These are phyloP conservation scores for Mycena amicta DNA, from an alignment of 768 basidiomycete species.

Conservation along the genomic window DNA sequence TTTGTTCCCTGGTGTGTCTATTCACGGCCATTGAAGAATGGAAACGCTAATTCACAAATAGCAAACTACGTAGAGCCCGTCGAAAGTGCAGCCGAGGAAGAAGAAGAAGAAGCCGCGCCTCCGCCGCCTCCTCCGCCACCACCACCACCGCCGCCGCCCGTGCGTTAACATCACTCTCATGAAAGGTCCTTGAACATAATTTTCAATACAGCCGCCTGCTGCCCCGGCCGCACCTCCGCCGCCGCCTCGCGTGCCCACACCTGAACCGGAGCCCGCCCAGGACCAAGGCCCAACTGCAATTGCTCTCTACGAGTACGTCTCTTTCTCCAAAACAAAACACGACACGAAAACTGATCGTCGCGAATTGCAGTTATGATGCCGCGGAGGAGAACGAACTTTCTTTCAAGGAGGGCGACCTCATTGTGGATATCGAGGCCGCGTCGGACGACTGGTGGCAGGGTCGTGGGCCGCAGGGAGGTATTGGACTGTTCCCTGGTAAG, in stretches of 20 bases:
- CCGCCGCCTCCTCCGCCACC: constrained; percentile 59
- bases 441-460: constrained; percentile 94
- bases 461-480: constrained; percentile 51
- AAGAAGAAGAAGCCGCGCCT: constrained; percentile 44
- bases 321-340: not conserved
- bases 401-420: constrained; percentile 81
- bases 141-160: constrained; percentile 37
- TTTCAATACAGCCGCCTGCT: constrained; percentile 28
- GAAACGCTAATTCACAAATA: constrained; percentile 25
- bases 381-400: constrained; percentile 89
- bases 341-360: not conserved
- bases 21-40: not conserved
- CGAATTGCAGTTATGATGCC: constrained; percentile 71
- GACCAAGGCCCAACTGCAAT: constrained; percentile 66
- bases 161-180: constrained; percentile 26
- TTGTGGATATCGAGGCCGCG: constrained; percentile 76
- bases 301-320: constrained; percentile 70
- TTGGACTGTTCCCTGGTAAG: constrained; percentile 79
- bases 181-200: not conserved
- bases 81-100: constrained; percentile 32
- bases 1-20: constrained; percentile 75
- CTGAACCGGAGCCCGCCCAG: constrained; percentile 42
- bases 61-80: constrained; percentile 89
- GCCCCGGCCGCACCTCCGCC: constrained; percentile 47
- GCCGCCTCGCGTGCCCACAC: constrained; percentile 52